Conservation (phyloP, 2,329 filamentous ascomycete genomes). For the Nothophoma quercina region DNA sequence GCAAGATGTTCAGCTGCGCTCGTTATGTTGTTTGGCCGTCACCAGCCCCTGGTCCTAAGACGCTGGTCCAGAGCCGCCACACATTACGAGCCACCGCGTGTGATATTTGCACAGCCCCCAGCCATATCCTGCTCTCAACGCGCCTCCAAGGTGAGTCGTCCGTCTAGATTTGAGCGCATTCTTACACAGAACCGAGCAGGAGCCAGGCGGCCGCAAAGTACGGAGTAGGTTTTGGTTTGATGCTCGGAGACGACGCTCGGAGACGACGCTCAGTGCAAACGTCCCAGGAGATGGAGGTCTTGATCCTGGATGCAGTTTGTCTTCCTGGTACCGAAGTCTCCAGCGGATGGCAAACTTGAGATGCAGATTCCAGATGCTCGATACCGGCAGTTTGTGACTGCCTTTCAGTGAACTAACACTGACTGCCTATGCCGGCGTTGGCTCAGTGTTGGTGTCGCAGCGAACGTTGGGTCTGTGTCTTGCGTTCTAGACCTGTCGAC, state of each 20-base stretch:
- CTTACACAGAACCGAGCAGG: neutral
- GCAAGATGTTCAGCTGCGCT: neutral
- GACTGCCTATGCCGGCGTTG: conserved; percentile 8
- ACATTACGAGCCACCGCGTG: neutral
- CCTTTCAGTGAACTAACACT: neutral
- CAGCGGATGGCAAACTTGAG: neutral
- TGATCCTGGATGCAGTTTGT: neutral
- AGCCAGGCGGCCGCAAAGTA: neutral
- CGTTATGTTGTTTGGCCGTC: neutral
- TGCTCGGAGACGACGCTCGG: too few relatives aligned
- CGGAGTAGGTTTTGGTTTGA: neutral
- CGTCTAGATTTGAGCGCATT: neutral
- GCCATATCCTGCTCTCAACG: neutral
- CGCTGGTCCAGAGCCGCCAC: conserved; percentile 14
- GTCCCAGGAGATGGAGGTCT: neutral
- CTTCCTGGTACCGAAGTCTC: neutral
- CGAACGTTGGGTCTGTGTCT: conserved; percentile 16
- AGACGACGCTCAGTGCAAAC: neutral
- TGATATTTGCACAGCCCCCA: neutral
- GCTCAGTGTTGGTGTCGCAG: conserved; percentile 9
- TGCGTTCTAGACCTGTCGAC: conserved; percentile 12
- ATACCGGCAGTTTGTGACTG: neutral
- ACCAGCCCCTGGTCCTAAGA: neutral
- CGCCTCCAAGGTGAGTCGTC: neutral
- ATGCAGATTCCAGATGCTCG: neutral